Evolutionary conservation across 1,284 basidiomycete genomes (phyloP).

Genomic region (Ceratobasidium sp.): DNA sequence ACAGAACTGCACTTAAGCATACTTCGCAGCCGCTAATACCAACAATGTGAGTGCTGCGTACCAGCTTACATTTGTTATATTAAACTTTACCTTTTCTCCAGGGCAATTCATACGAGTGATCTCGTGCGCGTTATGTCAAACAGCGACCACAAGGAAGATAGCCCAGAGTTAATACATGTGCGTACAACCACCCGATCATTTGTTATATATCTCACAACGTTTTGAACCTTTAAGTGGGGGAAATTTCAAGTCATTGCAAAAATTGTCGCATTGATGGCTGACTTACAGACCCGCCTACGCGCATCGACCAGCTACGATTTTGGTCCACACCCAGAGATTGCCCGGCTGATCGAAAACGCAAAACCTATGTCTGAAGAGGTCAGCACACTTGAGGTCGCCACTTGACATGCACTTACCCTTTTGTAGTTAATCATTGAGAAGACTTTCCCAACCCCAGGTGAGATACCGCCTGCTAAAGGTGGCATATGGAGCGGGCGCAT

Average conservation of each 20-base stretch:
- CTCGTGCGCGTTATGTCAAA: slow-evolving; percentile 84
- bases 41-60: slow-evolving; percentile 73
- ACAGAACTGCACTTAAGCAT: slow-evolving; percentile 81
- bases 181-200: background rate
- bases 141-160: slow-evolving; percentile 71
- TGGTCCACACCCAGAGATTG: slow-evolving; percentile 64
- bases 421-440: slow-evolving; percentile 36
- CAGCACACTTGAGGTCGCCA: slow-evolving; percentile 49
- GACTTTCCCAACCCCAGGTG: slow-evolving; percentile 29
- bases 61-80: background rate
- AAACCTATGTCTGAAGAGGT: slow-evolving; percentile 76
- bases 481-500: slow-evolving; percentile 41
- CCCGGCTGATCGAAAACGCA: slow-evolving; percentile 63
- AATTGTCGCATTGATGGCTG: slow-evolving; percentile 73
- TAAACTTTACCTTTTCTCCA: slow-evolving; percentile 55
- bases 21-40: slow-evolving; percentile 84
- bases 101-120: slow-evolving; percentile 85
- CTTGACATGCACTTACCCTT: background rate
- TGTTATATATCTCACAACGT: background rate
- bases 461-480: slow-evolving; percentile 3
- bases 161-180: slow-evolving; percentile 73
- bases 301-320: slow-evolving; percentile 71
- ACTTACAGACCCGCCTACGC: slow-evolving; percentile 79
- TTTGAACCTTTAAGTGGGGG: slow-evolving; percentile 65
- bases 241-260: slow-evolving; percentile 87